Conservation (phyloP, 2,329 filamentous ascomycete genomes). For the Hypomyces perniciosus region DNA sequence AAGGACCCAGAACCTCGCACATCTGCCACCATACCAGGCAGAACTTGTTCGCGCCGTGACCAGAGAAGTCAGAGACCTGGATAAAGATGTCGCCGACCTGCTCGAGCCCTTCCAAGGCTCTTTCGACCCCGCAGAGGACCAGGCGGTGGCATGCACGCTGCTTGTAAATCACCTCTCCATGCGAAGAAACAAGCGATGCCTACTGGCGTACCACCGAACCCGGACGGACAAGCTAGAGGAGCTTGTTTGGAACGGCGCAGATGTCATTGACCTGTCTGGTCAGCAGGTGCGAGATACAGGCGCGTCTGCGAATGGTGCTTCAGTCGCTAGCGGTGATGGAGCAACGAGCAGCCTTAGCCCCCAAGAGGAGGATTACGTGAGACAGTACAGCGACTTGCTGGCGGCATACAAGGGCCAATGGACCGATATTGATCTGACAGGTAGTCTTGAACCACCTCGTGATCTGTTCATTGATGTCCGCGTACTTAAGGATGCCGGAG, state of each 20-base stretch:
- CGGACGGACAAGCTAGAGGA: conserved; percentile 88
- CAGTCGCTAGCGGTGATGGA: conserved; percentile 37
- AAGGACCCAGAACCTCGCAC: conserved; percentile 76
- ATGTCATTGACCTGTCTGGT: conserved; percentile 66
- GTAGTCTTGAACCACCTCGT: conserved; percentile 85
- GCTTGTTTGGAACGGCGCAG: conserved; percentile 84
- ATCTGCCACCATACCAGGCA: conserved; percentile 87
- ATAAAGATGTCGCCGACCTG: conserved; percentile 74
- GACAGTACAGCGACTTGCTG: conserved; percentile 84
- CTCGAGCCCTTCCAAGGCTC: conserved; percentile 77
- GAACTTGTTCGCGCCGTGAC: conserved; percentile 84
- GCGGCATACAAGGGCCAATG: conserved; percentile 98
- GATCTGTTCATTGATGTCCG: conserved; percentile 96
- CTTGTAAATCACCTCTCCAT: conserved; percentile 93
- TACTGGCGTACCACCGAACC: conserved; percentile 89
- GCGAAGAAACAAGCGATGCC: conserved; percentile 90
- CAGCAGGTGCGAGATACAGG: conserved; percentile 44
- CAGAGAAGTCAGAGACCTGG: conserved; percentile 86
- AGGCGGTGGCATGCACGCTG: conserved; percentile 78
- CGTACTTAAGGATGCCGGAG: conserved; percentile 91
- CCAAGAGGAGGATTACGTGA: conserved; percentile 93
- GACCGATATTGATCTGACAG: conserved; percentile 95
- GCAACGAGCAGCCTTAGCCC: conserved; percentile 76
- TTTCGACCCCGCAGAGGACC: conserved; percentile 79
- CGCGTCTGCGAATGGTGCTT: conserved; percentile 27